phyloP scores from a whole-genome alignment of 2,329 filamentous ascomycete species.

The Arthrinium phaeospermum region DNA sequence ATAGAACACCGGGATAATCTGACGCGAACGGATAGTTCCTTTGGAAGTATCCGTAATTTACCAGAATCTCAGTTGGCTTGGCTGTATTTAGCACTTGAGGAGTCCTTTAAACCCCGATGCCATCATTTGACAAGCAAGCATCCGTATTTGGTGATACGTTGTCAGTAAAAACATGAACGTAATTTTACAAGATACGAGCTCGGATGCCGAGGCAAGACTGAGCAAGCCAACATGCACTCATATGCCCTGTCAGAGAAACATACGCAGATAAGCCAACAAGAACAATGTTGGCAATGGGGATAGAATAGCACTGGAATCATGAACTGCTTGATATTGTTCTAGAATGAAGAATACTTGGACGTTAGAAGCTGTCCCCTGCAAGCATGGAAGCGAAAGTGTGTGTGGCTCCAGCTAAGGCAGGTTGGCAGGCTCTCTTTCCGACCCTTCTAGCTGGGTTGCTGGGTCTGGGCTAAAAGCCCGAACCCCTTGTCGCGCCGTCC shows the following conservation, averaged over 20 bases:
- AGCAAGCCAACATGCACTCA: too few relatives aligned
- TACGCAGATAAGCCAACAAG: too few relatives aligned
- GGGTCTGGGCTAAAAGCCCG: constrained; percentile 3
- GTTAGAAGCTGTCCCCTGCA: constrained; percentile 1
- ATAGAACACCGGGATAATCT: not conserved
- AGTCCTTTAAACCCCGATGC: not conserved
- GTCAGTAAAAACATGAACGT: too few relatives aligned
- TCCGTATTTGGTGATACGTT: too few relatives aligned
- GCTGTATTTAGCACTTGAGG: not conserved
- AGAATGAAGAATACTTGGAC: not conserved
- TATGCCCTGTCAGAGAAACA: too few relatives aligned
- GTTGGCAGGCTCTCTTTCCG: not conserved
- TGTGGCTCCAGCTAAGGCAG: constrained; percentile 7
- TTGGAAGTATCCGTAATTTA: too few relatives aligned
- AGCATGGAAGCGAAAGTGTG: not conserved
- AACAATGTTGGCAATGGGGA: too few relatives aligned
- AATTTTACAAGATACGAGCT: too few relatives aligned
- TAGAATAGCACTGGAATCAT: too few relatives aligned
- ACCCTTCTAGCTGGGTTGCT: constrained; percentile 10
- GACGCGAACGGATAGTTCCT: not conserved
- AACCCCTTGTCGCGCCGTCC: not conserved
- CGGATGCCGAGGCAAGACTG: too few relatives aligned
- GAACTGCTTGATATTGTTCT: not conserved
- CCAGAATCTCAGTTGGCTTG: too few relatives aligned
- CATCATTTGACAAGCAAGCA: not conserved